Base-by-base conservation (phyloP, 2,329 filamentous ascomycete genomes). In the Microsporum audouinii region DNA sequence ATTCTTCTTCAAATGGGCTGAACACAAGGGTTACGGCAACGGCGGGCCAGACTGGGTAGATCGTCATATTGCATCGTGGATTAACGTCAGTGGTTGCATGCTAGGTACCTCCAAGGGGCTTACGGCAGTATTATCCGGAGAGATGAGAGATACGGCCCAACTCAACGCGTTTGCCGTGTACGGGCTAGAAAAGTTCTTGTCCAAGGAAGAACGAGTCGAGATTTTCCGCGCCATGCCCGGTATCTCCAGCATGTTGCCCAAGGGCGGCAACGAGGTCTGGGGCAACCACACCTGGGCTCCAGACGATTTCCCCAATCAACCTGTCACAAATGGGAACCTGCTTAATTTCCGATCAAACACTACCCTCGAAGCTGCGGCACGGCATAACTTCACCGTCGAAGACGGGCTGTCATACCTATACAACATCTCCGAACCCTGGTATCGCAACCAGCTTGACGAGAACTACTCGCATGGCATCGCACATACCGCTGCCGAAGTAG, bases 41-140 rank as follows among this genome's bases (percentile, higher is more conserved):
- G 92, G 91, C 1, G 92, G 94, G 0, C 80, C 86, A 41, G 82
- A 84, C 59, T 99, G 94, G 94, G 92, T 99, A 0, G 91, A 99
- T 62, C 82, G 82, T 17, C 83, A 96, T 70, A 80, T 99, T 58
- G 94, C 95, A 66, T 88, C 89, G 2, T 99, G 95, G 91, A 95
- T 99, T 78, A 99, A 99, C 72, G 91, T 99, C 68, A 94, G 88
- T 66, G 94, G 94, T 4, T 99, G 92, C 74, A 96, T 99, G 92
- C 85, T 99, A 4, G 94, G 94, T 12, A 91, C 94, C 1, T 80
- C 91, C 62, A 99, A 99, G 76, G 92, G 88, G 62, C 77, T 97
- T 39, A 89, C 94, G 0, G 92, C 94, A 0, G 83, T 97, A 0
- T 79, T 99, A 1, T 96, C 91, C 0, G 94, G 94, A 34, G 94